A percentile compares a stretch with the other conserved stretches of the same genome.
Evolutionary conservation across 2,329 filamentous ascomycete species (phyloP).

Genomic region (Samsoniella hepiali): DNA sequence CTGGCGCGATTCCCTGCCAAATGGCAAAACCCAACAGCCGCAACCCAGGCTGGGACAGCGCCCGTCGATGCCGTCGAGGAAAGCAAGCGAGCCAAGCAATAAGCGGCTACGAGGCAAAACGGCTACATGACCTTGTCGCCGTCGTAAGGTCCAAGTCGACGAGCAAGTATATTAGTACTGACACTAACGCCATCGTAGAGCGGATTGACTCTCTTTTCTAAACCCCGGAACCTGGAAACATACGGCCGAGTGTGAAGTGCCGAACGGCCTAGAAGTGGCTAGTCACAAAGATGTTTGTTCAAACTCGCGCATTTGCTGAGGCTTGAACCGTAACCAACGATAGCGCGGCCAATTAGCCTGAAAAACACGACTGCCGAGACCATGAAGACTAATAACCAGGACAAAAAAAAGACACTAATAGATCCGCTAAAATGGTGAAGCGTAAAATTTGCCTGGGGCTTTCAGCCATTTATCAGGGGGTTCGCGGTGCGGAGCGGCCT

Average conservation of each 20-base stretch:
- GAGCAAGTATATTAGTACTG: not conserved
- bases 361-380: not conserved
- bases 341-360: not conserved
- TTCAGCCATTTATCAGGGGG: not conserved
- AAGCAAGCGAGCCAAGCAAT: slow-evolving; percentile 9
- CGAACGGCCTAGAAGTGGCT: slow-evolving; percentile 7
- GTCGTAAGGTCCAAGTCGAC: not conserved
- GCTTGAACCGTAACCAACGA: not conserved
- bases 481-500: slow-evolving; percentile 3
- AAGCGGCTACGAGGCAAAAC: slow-evolving; percentile 9
- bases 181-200: not conserved
- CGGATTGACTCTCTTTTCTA: not conserved
- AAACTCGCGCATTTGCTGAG: slow-evolving; percentile 6
- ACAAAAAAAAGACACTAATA: not conserved
- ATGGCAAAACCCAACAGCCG: not conserved
- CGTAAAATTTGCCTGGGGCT: not conserved
- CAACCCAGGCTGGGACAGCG: not conserved
- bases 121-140: slow-evolving; percentile 12
- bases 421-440: not conserved
- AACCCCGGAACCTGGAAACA: not conserved
- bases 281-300: slow-evolving; percentile 1
- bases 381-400: not conserved
- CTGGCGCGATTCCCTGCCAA: not conserved
- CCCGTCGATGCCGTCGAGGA: not conserved
- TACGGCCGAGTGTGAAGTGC: not conserved